Conservation (phyloP, 2,329 filamentous ascomycete species). For the Xylariaceae sp. region DNA sequence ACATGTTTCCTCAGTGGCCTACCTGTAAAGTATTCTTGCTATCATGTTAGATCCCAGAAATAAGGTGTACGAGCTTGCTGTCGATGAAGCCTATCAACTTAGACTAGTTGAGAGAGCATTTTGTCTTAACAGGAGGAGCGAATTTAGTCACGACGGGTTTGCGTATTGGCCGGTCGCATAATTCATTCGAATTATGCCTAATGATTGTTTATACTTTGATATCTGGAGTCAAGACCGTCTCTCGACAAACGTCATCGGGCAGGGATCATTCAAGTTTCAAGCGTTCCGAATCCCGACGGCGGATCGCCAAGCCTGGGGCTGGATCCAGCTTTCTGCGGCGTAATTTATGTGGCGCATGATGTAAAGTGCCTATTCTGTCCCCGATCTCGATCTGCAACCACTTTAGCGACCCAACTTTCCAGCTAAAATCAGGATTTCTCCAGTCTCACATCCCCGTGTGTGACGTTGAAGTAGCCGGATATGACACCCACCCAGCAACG, state of each 20-base stretch:
- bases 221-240: not conserved
- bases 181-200: too few species aligned
- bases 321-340: not conserved
- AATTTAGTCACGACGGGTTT: too few species aligned
- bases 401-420: constrained; percentile 12
- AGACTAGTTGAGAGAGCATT: too few species aligned
- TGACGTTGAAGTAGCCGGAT: constrained; percentile 28
- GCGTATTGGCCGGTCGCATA: too few species aligned
- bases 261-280: too few species aligned
- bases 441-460: constrained; percentile 6
- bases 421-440: constrained; percentile 30
- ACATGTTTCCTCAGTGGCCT: too few species aligned
- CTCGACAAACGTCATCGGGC: not conserved
- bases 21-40: too few species aligned
- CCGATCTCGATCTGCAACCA: constrained; percentile 29
- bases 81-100: too few species aligned
- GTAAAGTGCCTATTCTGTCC: constrained; percentile 18
- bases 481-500: constrained; percentile 17
- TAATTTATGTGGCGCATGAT: constrained; percentile 28
- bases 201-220: not conserved
- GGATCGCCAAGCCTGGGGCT: not conserved
- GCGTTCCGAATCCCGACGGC: constrained; percentile 5
- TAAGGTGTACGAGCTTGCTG: too few species aligned
- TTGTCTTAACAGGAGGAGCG: too few species aligned
- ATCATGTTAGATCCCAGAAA: too few species aligned